These are phyloP conservation scores for Penicillium angulare DNA, from an alignment of 495 filamentous ascomycete species.

Conservation along the genomic window DNA sequence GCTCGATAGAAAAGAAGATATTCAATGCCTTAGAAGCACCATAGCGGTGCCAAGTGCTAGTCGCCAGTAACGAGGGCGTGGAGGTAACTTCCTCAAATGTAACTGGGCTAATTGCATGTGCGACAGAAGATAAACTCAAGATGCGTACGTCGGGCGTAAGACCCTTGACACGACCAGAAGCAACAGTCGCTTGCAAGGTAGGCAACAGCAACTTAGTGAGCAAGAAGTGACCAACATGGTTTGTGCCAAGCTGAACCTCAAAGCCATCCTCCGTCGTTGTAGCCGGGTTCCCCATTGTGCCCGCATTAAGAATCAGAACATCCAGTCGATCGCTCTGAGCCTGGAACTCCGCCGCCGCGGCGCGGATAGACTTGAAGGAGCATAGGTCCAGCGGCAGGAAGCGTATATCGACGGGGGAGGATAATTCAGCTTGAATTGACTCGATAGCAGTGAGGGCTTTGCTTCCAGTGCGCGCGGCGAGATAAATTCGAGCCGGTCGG, in stretches of 20 bases:
- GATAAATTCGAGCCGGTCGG: slow-evolving; percentile 58
- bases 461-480: slow-evolving; percentile 55
- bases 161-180: slow-evolving; percentile 22
- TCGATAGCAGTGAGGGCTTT: slow-evolving; percentile 53
- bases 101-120: slow-evolving; percentile 51
- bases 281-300: slow-evolving; percentile 58
- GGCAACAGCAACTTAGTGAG: slow-evolving; percentile 65
- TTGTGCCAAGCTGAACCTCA: slow-evolving; percentile 65
- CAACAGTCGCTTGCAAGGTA: slow-evolving; percentile 48
- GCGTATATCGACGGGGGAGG: slow-evolving; percentile 44
- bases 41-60: slow-evolving; percentile 52
- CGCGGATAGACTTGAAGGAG: slow-evolving; percentile 51
- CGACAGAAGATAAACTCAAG: slow-evolving; percentile 24
- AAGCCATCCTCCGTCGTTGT: slow-evolving; percentile 74
- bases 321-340: slow-evolving; percentile 53
- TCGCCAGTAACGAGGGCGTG: slow-evolving; percentile 33
- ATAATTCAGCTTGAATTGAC: slow-evolving; percentile 44
- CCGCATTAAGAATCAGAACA: slow-evolving; percentile 53
- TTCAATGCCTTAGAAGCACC: slow-evolving; percentile 69
- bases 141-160: slow-evolving; percentile 24
- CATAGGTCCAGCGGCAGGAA: slow-evolving; percentile 51
- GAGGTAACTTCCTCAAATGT: slow-evolving; percentile 48
- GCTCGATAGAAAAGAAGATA: slow-evolving; percentile 59
- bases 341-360: slow-evolving; percentile 46
- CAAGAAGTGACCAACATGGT: slow-evolving; percentile 53